Evolutionary conservation across 2,329 filamentous ascomycete species (phyloP), one percentile per base, ranked within the genome.

Genomic region (Escovopsis sp.): DNA sequence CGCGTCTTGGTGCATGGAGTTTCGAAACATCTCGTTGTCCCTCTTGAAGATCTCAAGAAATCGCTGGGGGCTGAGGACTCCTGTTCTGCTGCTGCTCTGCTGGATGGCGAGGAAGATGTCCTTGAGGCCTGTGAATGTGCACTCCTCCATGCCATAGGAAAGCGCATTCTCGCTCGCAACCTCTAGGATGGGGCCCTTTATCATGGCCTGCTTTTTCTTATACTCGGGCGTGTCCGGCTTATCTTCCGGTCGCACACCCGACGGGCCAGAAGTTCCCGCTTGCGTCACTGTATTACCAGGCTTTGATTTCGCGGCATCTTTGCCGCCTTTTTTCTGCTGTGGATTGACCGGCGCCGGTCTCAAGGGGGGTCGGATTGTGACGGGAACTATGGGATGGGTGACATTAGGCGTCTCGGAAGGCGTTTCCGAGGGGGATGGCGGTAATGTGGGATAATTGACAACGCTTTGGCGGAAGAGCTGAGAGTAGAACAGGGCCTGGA

Each of bases 1-100:
- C 1, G 91, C 91, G 59, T 98, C 91, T 59, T 98, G 91, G 60
- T 98, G 91, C 85, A 95, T 94, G 4, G 88, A 85, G 34, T 87
- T 89, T 45, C 87, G 80, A 55, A 98, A 98, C 82, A 94, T 88
- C 60, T 98, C 91, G 58, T 98, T 94, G 53, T 96, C 86, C 48
- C 84, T 77, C 56, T 88, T 85, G 55, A 98, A 78, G 26, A 95
- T 88, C 57, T 98, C 89, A 33, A 98, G 70, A 49, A 98, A 95
- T 48, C 88, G 82, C 54, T 89, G 81, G 1, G 91, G 91, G 55
- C 88, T 94, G 36, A 96, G 73, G 10, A 98, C 86, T 12, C 91
- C 91, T 6, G 85, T 91, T 43, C 87, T 79, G 35, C 83, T 83
- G 46, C 77, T 70, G 59, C 85, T 87, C 41, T 82, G 80, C 43